These are phyloP conservation scores for Mortierella sp. DNA, from an alignment of 371 early-diverging fungal species.

Conservation along the genomic window DNA sequence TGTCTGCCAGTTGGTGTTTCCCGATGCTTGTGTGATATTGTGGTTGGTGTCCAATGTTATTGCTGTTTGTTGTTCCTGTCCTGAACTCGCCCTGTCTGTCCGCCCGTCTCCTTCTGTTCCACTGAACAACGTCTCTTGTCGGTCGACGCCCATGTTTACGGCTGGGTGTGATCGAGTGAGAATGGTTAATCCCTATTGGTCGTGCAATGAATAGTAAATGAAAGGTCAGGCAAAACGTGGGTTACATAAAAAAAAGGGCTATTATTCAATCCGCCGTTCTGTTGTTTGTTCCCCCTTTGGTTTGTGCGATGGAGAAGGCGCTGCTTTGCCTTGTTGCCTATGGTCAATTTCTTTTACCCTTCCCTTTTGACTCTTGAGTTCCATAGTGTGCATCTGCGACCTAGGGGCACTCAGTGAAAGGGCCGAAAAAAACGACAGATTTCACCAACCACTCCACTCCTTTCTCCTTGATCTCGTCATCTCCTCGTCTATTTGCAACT, in stretches of 20 bases:
- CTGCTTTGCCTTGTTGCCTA: not conserved
- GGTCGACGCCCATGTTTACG: not conserved
- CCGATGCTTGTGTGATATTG: not conserved
- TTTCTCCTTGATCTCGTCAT: conserved; percentile 4
- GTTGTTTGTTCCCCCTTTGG: not conserved
- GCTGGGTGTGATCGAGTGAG: not conserved
- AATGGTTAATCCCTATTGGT: conserved; percentile 19
- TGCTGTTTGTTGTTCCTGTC: not conserved
- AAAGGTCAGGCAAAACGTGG: not conserved
- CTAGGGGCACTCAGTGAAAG: not conserved
- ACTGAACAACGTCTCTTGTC: not conserved
- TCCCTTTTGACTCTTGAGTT: not conserved
- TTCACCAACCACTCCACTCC: not conserved
- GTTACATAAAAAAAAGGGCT: not conserved
- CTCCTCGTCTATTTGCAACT: not conserved
- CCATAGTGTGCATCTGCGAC: not conserved
- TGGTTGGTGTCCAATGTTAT: not conserved
- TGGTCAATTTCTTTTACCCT: not conserved
- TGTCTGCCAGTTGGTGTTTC: too few relatives aligned
- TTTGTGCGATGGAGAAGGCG: not conserved
- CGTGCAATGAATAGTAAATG: not conserved
- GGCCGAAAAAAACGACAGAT: not conserved
- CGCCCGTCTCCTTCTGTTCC: not conserved
- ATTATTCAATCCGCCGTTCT: not conserved
- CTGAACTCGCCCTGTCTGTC: not conserved